These are phyloP conservation scores for Lyophyllum semitale DNA, from an alignment of 768 basidiomycete species.

Conservation along the genomic window DNA sequence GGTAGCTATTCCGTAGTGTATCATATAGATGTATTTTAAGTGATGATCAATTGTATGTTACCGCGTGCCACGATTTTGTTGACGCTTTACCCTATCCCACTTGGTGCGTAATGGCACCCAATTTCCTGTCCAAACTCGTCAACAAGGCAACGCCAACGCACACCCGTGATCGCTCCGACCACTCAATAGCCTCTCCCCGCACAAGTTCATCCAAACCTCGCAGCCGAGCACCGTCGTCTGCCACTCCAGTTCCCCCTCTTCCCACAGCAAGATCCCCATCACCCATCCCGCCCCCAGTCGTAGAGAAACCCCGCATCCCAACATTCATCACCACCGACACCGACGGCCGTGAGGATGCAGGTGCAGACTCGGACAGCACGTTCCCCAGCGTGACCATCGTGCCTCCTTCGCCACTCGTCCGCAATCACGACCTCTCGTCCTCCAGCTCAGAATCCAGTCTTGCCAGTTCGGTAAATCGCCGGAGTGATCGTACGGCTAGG, in stretches of 20 bases:
- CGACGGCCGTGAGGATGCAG: slow-evolving; percentile 15
- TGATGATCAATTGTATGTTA: background rate
- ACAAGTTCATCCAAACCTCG: slow-evolving; percentile 16
- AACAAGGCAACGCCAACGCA: slow-evolving; percentile 26
- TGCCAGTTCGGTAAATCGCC: slow-evolving; percentile 11
- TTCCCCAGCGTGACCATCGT: slow-evolving; percentile 46
- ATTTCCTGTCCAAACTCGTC: slow-evolving; percentile 41
- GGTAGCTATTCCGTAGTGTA: slow-evolving; percentile 24
- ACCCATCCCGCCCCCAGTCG: slow-evolving; percentile 6
- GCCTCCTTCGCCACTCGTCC: slow-evolving; percentile 43
- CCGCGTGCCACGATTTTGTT: background rate
- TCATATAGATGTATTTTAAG: background rate
- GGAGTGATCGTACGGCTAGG: slow-evolving; percentile 17
- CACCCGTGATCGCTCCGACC: slow-evolving; percentile 32
- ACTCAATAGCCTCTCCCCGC: slow-evolving; percentile 26
- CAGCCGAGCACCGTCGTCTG: slow-evolving; percentile 24
- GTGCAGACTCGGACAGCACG: slow-evolving; percentile 29
- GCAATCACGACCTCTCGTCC: slow-evolving; percentile 24
- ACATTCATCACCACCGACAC: slow-evolving; percentile 23
- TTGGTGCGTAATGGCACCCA: slow-evolving; percentile 35
- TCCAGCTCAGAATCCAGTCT: slow-evolving; percentile 26
- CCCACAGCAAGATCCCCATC: slow-evolving; percentile 3
- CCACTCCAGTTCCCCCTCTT: slow-evolving; percentile 11
- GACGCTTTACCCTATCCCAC: no score
- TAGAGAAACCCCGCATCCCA: slow-evolving; percentile 12